Evolutionary conservation across 352 stramenopile genomes (phyloP).

Genomic region (Pythium biforme): DNA sequence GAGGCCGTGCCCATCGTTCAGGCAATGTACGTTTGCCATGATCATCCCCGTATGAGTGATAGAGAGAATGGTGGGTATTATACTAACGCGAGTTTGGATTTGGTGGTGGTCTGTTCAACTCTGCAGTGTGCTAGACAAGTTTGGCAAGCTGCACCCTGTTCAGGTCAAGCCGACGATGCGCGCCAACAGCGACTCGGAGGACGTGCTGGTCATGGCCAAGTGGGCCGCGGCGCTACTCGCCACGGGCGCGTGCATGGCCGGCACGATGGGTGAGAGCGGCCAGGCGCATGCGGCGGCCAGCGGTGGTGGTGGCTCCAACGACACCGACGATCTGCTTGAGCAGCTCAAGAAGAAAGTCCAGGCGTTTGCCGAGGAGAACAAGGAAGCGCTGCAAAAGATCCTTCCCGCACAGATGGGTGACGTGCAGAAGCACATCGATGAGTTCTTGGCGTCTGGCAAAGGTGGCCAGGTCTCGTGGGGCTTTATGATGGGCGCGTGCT

Average conservation of each 20-base stretch:
- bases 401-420: slow-evolving; percentile 46
- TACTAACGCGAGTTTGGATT: too few relatives aligned
- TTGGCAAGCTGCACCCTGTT: slow-evolving; percentile 30
- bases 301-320: slow-evolving; percentile 14
- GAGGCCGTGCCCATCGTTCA: slow-evolving; percentile 26
- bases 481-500: slow-evolving; percentile 89
- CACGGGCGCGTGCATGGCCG: slow-evolving; percentile 27
- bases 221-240: slow-evolving; percentile 35
- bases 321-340: slow-evolving; percentile 48
- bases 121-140: slow-evolving; percentile 27
- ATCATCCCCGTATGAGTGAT: not conserved
- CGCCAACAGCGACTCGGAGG: not conserved
- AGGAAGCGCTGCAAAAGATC: slow-evolving; percentile 35
- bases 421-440: slow-evolving; percentile 49
- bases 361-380: slow-evolving; percentile 36
- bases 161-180: slow-evolving; percentile 16
- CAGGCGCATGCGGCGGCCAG: slow-evolving; percentile 24
- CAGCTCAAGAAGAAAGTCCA: slow-evolving; percentile 64
- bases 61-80: too few relatives aligned
- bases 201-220: slow-evolving; percentile 28
- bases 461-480: slow-evolving; percentile 87
- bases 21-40: slow-evolving; percentile 15
- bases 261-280: slow-evolving; percentile 21
- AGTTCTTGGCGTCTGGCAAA: slow-evolving; percentile 66
- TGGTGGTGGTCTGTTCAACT: too few relatives aligned